Percentiles rank a stretch among this genome's conserved stretches.
phyloP scores from a whole-genome alignment of 2,329 filamentous ascomycete genomes.

The Penicillium digitatum region DNA sequence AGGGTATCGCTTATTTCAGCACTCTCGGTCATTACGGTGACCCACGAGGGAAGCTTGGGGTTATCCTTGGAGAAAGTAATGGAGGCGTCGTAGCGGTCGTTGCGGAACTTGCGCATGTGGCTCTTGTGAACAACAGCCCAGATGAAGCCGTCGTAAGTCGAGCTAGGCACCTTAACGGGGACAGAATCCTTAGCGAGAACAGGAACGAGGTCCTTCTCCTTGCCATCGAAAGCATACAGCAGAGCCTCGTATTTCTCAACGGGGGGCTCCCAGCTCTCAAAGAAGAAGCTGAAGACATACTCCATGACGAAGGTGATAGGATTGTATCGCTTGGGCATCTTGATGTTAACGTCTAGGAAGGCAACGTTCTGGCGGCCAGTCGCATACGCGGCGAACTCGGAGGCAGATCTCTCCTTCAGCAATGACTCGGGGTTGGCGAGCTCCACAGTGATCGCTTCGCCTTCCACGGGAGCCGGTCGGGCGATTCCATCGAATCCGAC shows the following conservation, averaged over 20 bases:
- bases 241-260: conserved; percentile 71
- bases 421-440: conserved; percentile 54
- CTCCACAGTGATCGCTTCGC: conserved; percentile 39
- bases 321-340: conserved; percentile 82
- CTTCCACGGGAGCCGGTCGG: conserved; percentile 45
- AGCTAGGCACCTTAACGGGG: conserved; percentile 50
- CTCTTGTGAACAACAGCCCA: conserved; percentile 96
- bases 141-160: conserved; percentile 81
- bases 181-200: conserved; percentile 60
- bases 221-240: conserved; percentile 86
- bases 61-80: conserved; percentile 92
- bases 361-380: conserved; percentile 90
- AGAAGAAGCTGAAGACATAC: conserved; percentile 66
- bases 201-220: conserved; percentile 74
- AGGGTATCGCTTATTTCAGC: conserved; percentile 87
- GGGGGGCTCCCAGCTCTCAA: conserved; percentile 69
- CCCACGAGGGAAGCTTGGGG: conserved; percentile 81
- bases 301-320: conserved; percentile 67
- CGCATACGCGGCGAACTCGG: conserved; percentile 82
- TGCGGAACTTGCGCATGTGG: conserved; percentile 80
- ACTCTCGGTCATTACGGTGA: conserved; percentile 93
- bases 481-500: conserved; percentile 70
- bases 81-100: conserved; percentile 91
- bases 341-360: conserved; percentile 80
- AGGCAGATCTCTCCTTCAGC: conserved; percentile 80